These are phyloP conservation scores for Escallonia herrerae DNA, from an alignment of 129 eudicot genomes.

Conservation along the genomic window DNA sequence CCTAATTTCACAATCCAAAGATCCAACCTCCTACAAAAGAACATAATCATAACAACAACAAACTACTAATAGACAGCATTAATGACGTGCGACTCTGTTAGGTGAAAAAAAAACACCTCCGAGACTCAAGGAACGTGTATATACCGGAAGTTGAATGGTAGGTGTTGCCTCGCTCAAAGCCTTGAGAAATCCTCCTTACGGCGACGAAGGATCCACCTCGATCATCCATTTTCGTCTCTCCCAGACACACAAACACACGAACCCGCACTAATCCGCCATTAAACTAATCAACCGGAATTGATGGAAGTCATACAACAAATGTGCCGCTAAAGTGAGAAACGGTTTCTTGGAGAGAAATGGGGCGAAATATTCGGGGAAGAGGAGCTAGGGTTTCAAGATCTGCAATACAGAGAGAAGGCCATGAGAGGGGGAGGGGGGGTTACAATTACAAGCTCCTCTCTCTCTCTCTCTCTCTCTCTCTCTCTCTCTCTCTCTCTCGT, in stretches of 20 bases:
- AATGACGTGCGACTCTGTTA: too few species aligned
- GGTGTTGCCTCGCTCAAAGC: constrained; percentile 61
- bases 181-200: constrained; percentile 82
- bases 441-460: neutral
- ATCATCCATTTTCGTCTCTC: constrained; percentile 54
- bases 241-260: constrained; percentile 11
- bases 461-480: neutral
- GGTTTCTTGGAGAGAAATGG: constrained; percentile 1
- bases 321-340: neutral
- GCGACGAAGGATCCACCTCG: constrained; percentile 96
- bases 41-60: neutral
- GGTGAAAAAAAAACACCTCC: too few species aligned
- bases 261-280: constrained; percentile 1
- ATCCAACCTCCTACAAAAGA: constrained; percentile 35
- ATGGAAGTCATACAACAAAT: neutral
- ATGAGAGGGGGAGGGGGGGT: neutral
- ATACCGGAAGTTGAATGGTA: constrained; percentile 75
- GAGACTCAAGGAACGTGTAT: neutral
- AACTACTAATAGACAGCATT: too few species aligned
- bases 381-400: constrained; percentile 14
- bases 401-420: neutral
- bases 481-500: neutral
- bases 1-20: constrained; percentile 20
- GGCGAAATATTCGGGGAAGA: neutral
- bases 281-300: neutral